Evolutionary conservation across 1,139 yeast species (phyloP), one percentile per base, ranked within the genome.

Genomic region (Geotrichum europaeum): DNA sequence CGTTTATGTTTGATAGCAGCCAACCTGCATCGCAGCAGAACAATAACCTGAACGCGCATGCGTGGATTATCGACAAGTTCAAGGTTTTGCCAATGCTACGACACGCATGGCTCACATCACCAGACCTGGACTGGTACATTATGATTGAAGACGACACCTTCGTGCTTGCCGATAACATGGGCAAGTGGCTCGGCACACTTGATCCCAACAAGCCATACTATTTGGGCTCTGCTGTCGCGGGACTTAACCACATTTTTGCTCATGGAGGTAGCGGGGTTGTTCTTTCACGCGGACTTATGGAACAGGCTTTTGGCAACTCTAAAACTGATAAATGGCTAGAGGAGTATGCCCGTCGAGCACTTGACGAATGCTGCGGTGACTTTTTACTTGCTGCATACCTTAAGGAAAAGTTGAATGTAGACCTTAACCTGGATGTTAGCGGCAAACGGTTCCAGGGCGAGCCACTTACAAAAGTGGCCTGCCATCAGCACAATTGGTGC

Each of bases 141-240:
- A 69, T 75, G 65, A 71, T 74, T 63, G 78, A 75, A 60, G 78
- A 70, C 25, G 78, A 75, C 62, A 67, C 75, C 6, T 75, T 68
- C 61, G 61, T 74, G 34, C 57, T 73, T 59, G 65, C 69, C 62
- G 73, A 70, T 61, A 69, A 68, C 50, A 57, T 74, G 59, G 63
- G 70, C 43, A 60, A 56, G 13, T 69, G 69, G 67, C 68, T 74
- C 25, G 49, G 60, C 22, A 63, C 65, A 47, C 62, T 70, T 43
- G 69, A 73, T 60, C 69, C 72, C 43, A 62, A 62, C 34, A 60
- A 71, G 57, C 68, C 73, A 20, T 63, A 66, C 32, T 74, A 73
- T 62, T 56, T 73, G 61, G 65, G 63, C 13, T 59, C 63, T 15
- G 63, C 63, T 4, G 73, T 69, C 18, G 64, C 66, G 28, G 62